These are phyloP conservation scores for Saturnispora diversa DNA, from an alignment of 805 yeast genomes.

Conservation along the genomic window DNA sequence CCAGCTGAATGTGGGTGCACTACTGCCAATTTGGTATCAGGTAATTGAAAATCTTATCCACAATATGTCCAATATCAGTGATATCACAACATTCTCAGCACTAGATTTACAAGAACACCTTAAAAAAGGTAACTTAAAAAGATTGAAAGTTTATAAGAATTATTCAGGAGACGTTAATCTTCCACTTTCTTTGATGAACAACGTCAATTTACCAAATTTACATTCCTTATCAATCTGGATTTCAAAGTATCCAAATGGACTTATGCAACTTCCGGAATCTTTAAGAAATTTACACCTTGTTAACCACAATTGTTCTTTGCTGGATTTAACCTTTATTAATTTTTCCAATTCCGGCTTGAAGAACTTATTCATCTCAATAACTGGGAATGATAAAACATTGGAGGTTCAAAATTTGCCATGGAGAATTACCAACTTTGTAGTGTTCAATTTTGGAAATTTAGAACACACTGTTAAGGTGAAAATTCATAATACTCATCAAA, in stretches of 20 bases:
- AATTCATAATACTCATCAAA: background rate
- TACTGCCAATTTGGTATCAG: background rate
- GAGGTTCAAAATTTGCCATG: background rate
- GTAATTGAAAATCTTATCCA: background rate
- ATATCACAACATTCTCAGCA: background rate
- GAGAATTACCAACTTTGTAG: background rate
- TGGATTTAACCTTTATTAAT: conserved; percentile 2
- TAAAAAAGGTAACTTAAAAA: background rate
- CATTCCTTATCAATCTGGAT: background rate
- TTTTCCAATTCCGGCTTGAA: conserved; percentile 1
- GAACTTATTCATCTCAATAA: background rate
- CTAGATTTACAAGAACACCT: background rate
- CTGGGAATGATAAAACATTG: background rate
- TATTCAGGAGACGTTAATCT: background rate
- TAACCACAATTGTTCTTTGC: background rate
- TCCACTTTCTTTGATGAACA: background rate
- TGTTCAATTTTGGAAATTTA: background rate
- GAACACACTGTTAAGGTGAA: background rate
- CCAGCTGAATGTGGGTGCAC: background rate
- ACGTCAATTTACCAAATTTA: background rate
- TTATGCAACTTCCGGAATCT: background rate
- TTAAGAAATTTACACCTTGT: conserved; percentile 2
- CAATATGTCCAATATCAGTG: conserved; percentile 2
- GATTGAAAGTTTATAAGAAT: background rate
- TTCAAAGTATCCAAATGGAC: background rate